A percentile compares a stretch with the other conserved stretches of the same genome.
Conservation (phyloP, 2,329 filamentous ascomycete species). For the Beauveria caledonica region DNA sequence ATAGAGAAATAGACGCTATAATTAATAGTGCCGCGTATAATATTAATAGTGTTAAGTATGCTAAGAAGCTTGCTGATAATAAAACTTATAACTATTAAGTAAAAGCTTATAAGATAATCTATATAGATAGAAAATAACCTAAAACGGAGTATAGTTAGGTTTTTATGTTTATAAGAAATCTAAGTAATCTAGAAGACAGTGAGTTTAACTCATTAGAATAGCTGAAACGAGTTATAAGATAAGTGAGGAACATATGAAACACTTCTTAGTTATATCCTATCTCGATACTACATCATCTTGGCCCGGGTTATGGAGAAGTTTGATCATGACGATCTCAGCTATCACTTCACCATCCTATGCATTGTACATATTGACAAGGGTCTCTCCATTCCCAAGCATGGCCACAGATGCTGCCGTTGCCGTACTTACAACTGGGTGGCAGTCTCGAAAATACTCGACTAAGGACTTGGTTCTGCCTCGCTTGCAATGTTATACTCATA, state of each 20-base stretch:
- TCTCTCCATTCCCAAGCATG: no score
- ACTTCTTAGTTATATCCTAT: no score
- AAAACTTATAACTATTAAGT: not conserved
- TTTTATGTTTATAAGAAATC: not conserved
- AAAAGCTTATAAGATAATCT: not conserved
- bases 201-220: not conserved
- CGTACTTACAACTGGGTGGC: not conserved
- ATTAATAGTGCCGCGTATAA: not conserved
- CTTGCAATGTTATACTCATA: not conserved
- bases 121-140: not conserved
- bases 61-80: not conserved
- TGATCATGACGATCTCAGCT: no score
- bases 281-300: no score
- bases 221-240: not conserved
- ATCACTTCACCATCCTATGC: no score
- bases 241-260: no score
- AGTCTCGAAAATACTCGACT: not conserved
- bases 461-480: not conserved
- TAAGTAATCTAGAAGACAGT: not conserved
- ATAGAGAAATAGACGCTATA: not conserved
- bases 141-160: not conserved
- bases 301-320: no score
- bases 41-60: not conserved
- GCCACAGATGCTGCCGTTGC: no score
- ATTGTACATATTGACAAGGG: no score